Base-by-base conservation (phyloP, 768 basidiomycete genomes). In the Tricholoma flavovirens region DNA sequence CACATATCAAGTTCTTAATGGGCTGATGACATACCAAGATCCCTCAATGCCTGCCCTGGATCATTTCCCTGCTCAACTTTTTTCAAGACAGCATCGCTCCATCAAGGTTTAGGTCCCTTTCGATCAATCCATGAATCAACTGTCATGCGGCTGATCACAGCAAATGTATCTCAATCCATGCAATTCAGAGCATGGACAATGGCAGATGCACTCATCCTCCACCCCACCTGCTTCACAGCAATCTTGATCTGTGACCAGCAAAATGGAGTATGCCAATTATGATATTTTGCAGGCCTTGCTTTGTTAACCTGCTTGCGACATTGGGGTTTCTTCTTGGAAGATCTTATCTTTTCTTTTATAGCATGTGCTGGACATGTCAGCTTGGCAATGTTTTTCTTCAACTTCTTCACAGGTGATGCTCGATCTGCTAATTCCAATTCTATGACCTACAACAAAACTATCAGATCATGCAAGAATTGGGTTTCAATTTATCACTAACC, bases 41-140 rank as follows among this genome's bases (percentile, higher is more conserved):
- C 61, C 63, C 35, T 60, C 62, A 24, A 17, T 56, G 49, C n/a
- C n/a, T 65, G 33, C 4, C 53, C 49, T 12, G 58, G 54, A n/a
- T 22, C 2, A 30, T 51, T 56, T 35, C 54, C 58, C 7, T n/a
- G 54, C 38, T 49, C 64, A 12, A 59, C 52, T n/a, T 53, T 15
- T 8, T 21, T 21, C 5, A 62, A 49, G 4, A 61, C 58, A 24
- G 55, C 22, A 14, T 53, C 60, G 7, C 45, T 60, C 68, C 68
- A 69, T 24, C 22, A 5, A 22, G 63, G 62, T 45, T 53, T 56
- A 5, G 36, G 29, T 15, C 59, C 60, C 8, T 54, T 56, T 9
- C 21, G 21, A 49, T 66, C 67, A 56, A 69, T 65, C 67, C 68
- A 69, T 8, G 3, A 3, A 11, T 49, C 56, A 5, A 65, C 57